phyloP scores from a whole-genome alignment of 495 filamentous ascomycete species.

The Talaromyces thailandensis region DNA sequence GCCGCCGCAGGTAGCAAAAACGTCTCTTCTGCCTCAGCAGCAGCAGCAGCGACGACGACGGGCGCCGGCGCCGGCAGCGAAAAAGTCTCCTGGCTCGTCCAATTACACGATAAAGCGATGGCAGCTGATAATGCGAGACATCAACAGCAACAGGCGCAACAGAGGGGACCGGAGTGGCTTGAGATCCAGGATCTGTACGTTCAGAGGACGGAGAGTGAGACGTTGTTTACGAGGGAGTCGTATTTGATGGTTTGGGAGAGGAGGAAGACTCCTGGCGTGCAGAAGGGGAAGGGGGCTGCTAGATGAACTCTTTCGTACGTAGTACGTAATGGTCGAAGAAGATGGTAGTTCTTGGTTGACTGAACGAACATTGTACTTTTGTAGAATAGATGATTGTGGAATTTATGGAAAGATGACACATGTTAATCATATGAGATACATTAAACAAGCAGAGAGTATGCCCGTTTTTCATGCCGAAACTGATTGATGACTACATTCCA shows the following conservation, averaged over 20 bases:
- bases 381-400: background rate
- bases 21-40: constrained; percentile 17
- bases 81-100: constrained; percentile 46
- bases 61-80: constrained; percentile 32
- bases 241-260: constrained; percentile 97
- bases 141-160: constrained; percentile 17
- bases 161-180: constrained; percentile 64
- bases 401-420: background rate
- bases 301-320: background rate
- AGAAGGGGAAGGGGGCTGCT: constrained; percentile 31
- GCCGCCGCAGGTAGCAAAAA: constrained; percentile 61
- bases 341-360: background rate
- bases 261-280: constrained; percentile 45
- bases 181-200: constrained; percentile 93
- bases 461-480: too few species aligned
- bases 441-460: background rate
- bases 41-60: too few species aligned
- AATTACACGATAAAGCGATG: constrained; percentile 47
- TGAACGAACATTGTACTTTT: background rate
- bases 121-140: constrained; percentile 25
- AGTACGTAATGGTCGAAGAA: background rate
- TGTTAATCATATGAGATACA: background rate
- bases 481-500: background rate
- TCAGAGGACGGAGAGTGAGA: constrained; percentile 73
- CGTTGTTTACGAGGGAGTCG: constrained; percentile 83